Evolutionary conservation across 352 stramenopile genomes (phyloP).

Genomic region (Globisporangium heterothallicum): DNA sequence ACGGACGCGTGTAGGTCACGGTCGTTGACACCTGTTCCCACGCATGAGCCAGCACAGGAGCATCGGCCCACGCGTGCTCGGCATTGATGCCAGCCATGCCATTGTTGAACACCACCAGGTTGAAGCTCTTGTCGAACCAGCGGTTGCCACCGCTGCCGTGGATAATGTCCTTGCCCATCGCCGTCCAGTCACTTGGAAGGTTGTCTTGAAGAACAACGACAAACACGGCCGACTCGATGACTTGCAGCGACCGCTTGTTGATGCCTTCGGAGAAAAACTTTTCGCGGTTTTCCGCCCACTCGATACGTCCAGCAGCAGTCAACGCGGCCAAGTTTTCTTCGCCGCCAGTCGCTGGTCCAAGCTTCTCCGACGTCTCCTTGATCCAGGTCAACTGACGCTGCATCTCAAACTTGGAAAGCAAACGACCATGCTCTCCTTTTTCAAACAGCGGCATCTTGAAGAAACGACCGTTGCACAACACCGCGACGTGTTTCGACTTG

Average conservation of each 20-base stretch:
- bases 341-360: conserved; percentile 22
- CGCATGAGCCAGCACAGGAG: conserved; percentile 79
- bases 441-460: conserved; percentile 87
- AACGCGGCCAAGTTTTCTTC: conserved; percentile 71
- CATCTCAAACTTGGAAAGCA: conserved; percentile 74
- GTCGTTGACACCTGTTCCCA: conserved; percentile 78
- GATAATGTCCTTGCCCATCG: conserved; percentile 74
- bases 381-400: conserved; percentile 79
- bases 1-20: conserved; percentile 44
- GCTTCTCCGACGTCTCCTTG: conserved; percentile 34
- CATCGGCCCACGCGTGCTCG: conserved; percentile 93
- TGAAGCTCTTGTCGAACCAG: conserved; percentile 98
- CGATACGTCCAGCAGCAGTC: conserved; percentile 77
- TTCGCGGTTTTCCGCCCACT: conserved; percentile 87
- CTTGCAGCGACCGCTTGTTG: conserved; percentile 81
- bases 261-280: conserved; percentile 83
- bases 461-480: conserved; percentile 79
- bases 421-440: conserved; percentile 69
- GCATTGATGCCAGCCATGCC: conserved; percentile 91
- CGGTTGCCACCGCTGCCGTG: conserved; percentile 89
- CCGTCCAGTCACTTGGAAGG: conserved; percentile 48
- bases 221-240: conserved; percentile 77
- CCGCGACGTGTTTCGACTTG: conserved; percentile 85
- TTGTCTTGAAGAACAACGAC: conserved; percentile 71
- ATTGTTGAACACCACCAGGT: conserved; percentile 94